These are phyloP conservation scores for Penicillium vulpinum DNA, from an alignment of 2,329 filamentous ascomycete species.

Conservation along the genomic window DNA sequence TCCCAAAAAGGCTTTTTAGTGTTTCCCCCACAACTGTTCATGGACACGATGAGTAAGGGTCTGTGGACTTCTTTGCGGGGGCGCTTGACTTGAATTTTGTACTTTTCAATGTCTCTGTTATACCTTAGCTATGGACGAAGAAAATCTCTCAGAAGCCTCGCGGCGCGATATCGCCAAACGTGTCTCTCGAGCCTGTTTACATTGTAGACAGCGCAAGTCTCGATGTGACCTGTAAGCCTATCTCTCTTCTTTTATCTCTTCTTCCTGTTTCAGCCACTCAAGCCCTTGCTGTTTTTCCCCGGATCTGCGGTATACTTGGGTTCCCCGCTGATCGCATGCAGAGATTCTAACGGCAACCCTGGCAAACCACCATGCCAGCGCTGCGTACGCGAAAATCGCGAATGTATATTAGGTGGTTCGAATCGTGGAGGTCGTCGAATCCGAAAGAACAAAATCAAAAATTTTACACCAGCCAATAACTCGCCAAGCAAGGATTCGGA, in stretches of 20 bases:
- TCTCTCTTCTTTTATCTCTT: neutral
- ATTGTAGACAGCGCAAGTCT: slow-evolving; percentile 52
- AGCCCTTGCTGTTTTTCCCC: neutral
- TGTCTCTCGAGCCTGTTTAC: slow-evolving; percentile 50
- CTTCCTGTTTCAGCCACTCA: neutral
- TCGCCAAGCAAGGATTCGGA: slow-evolving; percentile 30
- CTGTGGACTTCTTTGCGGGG: slow-evolving; percentile 11
- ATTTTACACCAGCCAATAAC: slow-evolving; percentile 31
- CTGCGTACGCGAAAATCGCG: slow-evolving; percentile 58
- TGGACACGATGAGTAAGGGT: slow-evolving; percentile 20
- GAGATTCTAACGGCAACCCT: slow-evolving; percentile 9
- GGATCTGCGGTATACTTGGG: slow-evolving; percentile 12
- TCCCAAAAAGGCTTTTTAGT: too few species aligned
- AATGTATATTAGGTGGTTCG: slow-evolving; percentile 60
- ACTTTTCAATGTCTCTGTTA: neutral
- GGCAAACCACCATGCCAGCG: slow-evolving; percentile 57
- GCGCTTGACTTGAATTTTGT: slow-evolving; percentile 1
- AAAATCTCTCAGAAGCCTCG: slow-evolving; percentile 8
- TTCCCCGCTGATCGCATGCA: slow-evolving; percentile 21
- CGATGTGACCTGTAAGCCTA: slow-evolving; percentile 52
- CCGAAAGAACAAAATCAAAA: slow-evolving; percentile 52
- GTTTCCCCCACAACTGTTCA: too few species aligned
- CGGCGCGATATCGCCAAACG: slow-evolving; percentile 40
- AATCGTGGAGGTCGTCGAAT: slow-evolving; percentile 61
- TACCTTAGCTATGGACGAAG: slow-evolving; percentile 5